These are phyloP conservation scores for Arabidopsis suecica DNA, from an alignment of 345 rosid species.

Conservation along the genomic window DNA sequence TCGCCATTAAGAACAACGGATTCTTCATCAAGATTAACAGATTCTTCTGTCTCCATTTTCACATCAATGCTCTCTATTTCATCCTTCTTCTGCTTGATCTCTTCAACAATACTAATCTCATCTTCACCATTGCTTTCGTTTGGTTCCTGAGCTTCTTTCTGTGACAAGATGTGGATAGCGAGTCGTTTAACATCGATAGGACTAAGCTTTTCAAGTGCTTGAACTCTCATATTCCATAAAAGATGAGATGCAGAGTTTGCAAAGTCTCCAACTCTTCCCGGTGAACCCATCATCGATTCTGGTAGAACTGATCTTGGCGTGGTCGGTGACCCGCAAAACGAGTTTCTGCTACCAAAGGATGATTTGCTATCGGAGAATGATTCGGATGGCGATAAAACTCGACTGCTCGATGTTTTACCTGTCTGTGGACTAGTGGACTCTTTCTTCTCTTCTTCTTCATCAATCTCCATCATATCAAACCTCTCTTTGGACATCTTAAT, in stretches of 20 bases:
- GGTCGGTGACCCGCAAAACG: slow-evolving; percentile 51
- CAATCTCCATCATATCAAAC: slow-evolving; percentile 68
- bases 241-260: slow-evolving; percentile 49
- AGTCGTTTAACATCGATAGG: slow-evolving; percentile 71
- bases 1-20: slow-evolving; percentile 27
- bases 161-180: slow-evolving; percentile 55
- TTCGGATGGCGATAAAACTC: slow-evolving; percentile 37
- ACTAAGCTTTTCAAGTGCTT: slow-evolving; percentile 73
- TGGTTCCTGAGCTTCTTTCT: slow-evolving; percentile 46
- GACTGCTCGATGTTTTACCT: slow-evolving; percentile 36
- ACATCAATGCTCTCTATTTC: slow-evolving; percentile 35
- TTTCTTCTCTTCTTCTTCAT: slow-evolving; percentile 50
- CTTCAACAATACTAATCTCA: slow-evolving; percentile 44
- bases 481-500: slow-evolving; percentile 59
- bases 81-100: slow-evolving; percentile 3
- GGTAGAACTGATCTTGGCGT: slow-evolving; percentile 55
- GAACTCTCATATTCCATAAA: slow-evolving; percentile 59
- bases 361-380: slow-evolving; percentile 52
- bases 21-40: slow-evolving; percentile 30
- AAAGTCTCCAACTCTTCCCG: slow-evolving; percentile 38
- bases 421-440: slow-evolving; percentile 29
- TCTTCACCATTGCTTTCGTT: slow-evolving; percentile 34
- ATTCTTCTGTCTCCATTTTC: slow-evolving; percentile 36
- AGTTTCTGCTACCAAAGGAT: slow-evolving; percentile 48
- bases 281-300: slow-evolving; percentile 42